Evolutionary conservation across 805 yeast species (phyloP).

Genomic region (Yarrowia sp.): DNA sequence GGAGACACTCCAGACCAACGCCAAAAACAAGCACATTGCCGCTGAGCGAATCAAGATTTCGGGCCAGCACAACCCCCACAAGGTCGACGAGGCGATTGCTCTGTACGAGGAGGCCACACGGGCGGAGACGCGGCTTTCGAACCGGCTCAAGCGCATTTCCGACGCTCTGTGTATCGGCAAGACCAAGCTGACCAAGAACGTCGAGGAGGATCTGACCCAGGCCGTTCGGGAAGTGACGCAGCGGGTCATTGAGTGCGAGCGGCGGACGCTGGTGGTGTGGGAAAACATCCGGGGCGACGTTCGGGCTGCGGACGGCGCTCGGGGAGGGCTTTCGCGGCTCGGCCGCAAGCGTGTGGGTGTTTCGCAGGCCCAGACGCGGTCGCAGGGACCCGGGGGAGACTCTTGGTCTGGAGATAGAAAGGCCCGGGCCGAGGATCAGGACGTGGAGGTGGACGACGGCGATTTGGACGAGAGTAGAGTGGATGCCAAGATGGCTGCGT

Average conservation of each 20-base stretch:
- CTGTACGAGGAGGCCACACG: slow-evolving; percentile 79
- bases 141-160: slow-evolving; percentile 80
- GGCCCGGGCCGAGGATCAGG: slow-evolving; percentile 25
- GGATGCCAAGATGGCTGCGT: slow-evolving; percentile 36
- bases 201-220: slow-evolving; percentile 62
- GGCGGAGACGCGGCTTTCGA: slow-evolving; percentile 75
- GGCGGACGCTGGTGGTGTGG: slow-evolving; percentile 76
- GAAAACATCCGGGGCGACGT: slow-evolving; percentile 76
- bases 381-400: slow-evolving; percentile 61
- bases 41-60: slow-evolving; percentile 74
- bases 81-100: slow-evolving; percentile 87
- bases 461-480: slow-evolving; percentile 12
- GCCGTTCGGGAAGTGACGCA: slow-evolving; percentile 67
- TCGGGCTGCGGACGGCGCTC: slow-evolving; percentile 67
- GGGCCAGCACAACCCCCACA: slow-evolving; percentile 79
- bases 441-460: neutral
- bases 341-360: slow-evolving; percentile 68
- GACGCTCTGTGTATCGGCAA: slow-evolving; percentile 83
- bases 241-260: slow-evolving; percentile 82
- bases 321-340: slow-evolving; percentile 81
- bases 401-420: slow-evolving; percentile 64
- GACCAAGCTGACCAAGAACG: slow-evolving; percentile 61
- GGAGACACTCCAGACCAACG: slow-evolving; percentile 74
- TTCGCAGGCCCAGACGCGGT: slow-evolving; percentile 50
- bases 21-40: slow-evolving; percentile 70